Conservation (phyloP, 352 stramenopile genomes). For the Globisporangium solare region DNA sequence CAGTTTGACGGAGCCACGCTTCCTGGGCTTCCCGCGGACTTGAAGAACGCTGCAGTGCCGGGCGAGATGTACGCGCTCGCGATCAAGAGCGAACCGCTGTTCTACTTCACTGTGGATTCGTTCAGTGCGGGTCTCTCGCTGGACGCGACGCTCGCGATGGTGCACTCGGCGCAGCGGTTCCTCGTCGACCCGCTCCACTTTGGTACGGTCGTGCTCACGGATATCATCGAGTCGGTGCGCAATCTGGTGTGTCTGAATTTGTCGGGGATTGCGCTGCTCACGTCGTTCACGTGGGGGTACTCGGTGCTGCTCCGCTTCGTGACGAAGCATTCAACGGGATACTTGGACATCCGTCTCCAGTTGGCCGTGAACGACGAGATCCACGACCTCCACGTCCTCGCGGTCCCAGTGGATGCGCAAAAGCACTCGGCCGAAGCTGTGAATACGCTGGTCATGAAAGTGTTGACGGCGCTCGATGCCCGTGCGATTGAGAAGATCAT, state of each 20-base stretch:
- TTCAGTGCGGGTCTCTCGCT: constrained; percentile 21
- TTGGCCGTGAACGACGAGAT: constrained; percentile 36
- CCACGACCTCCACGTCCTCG: constrained; percentile 42
- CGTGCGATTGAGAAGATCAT: constrained; percentile 39
- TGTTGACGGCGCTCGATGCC: constrained; percentile 28
- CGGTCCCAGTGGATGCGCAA: constrained; percentile 27
- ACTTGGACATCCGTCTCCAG: constrained; percentile 37
- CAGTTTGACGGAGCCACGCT: constrained; percentile 12
- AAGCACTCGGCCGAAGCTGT: constrained; percentile 30
- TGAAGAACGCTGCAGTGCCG: constrained; percentile 7
- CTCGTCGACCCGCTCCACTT: constrained; percentile 17
- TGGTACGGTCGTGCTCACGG: constrained; percentile 13
- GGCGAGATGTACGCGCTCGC: constrained; percentile 16
- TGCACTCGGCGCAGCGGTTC: constrained; percentile 29
- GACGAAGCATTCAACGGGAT: constrained; percentile 28
- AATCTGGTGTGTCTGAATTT: constrained; percentile 34
- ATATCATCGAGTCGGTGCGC: constrained; percentile 27
- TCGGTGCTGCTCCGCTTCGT: constrained; percentile 37
- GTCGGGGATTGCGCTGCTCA: constrained; percentile 27
- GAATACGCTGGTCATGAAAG: constrained; percentile 16
- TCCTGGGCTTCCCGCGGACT: constrained; percentile 4
- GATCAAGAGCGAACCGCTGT: constrained; percentile 32
- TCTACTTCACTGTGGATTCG: constrained; percentile 30
- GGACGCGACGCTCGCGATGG: constrained; percentile 27
- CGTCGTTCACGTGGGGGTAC: constrained; percentile 35